phyloP scores from a whole-genome alignment of 2,329 filamentous ascomycete species.

The Cyphellophora europaea region DNA sequence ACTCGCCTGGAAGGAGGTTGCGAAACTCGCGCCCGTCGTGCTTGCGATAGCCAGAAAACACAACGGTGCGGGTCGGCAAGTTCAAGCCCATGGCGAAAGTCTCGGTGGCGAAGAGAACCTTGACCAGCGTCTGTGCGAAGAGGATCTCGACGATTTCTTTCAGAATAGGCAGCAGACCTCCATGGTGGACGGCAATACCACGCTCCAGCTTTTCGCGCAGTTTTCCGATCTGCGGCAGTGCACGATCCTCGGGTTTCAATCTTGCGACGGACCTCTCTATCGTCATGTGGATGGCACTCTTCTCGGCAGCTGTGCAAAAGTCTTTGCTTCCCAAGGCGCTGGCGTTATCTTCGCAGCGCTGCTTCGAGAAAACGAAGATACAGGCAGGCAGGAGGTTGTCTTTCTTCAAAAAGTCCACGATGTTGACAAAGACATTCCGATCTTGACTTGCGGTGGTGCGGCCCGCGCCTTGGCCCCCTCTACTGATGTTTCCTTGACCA shows the following conservation, averaged over 20 bases:
- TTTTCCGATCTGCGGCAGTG: slow-evolving; percentile 84
- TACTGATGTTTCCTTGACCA: slow-evolving; percentile 76
- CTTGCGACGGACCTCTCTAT: slow-evolving; percentile 91
- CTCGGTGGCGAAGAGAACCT: slow-evolving; percentile 94
- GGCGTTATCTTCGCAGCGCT: slow-evolving; percentile 92
- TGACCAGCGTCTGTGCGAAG: slow-evolving; percentile 89
- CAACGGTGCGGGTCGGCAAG: slow-evolving; percentile 86
- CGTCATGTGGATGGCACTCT: slow-evolving; percentile 95
- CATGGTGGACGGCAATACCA: slow-evolving; percentile 93
- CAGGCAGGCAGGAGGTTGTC: slow-evolving; percentile 80
- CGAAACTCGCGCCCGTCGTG: slow-evolving; percentile 89
- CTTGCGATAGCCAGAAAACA: slow-evolving; percentile 95
- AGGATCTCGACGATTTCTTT: slow-evolving; percentile 97
- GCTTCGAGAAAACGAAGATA: slow-evolving; percentile 98
- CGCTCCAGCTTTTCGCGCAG: slow-evolving; percentile 75
- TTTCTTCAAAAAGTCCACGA: slow-evolving; percentile 85
- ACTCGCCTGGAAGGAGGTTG: slow-evolving; percentile 86
- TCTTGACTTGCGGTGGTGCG: slow-evolving; percentile 87
- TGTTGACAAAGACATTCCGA: slow-evolving; percentile 91
- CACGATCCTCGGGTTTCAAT: slow-evolving; percentile 79
- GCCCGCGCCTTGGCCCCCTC: slow-evolving; percentile 74
- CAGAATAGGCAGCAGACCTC: slow-evolving; percentile 86
- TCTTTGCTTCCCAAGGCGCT: slow-evolving; percentile 92
- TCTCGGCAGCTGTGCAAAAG: slow-evolving; percentile 85
- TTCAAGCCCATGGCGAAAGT: slow-evolving; percentile 99